Evolutionary conservation across 2,329 filamentous ascomycete species (phyloP), one percentile per base, ranked within the genome.

Genomic region (Diplocarpon rosae): DNA sequence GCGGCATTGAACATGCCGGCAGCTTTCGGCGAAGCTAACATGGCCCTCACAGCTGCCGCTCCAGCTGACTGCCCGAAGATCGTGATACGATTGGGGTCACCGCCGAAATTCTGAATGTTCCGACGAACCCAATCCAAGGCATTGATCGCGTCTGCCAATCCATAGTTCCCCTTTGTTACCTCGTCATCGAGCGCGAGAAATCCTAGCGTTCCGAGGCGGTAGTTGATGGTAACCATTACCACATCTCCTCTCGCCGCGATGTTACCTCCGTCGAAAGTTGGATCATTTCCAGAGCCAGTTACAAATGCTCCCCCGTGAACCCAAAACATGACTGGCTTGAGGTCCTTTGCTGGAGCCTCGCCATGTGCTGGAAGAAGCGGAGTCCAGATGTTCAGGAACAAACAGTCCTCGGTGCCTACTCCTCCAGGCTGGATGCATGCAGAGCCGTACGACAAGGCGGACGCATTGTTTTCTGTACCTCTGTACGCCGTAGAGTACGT

Each of bases 351-450:
- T 8, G 45, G 24, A 32, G 42, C 45, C 15, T 39, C 39, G 13
- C 44, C 47, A 20, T 47, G 40, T 4, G 51, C 49, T n/a, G 54
- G 52, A 8, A 54, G 45, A 0, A 66, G 63, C 0, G 80, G 78
- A 5, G 78, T 70, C 39, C 74, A 69, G 5, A 83, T 70, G 39
- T 69, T 72, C 45, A 53, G 44, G 39, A 28, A 78, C 35, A 83
- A 61, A 58, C 83, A 78, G 57, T 83, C 79, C 4, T 66, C 69
- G 2, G 48, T 44, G 12, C 46, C n/a, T n/a, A n/a, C 49, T 13
- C 29, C 67, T n/a, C n/a, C 9, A 13, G 59, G 52, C 47, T 73
- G 69, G 0, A 65, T 56, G 51, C 71, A 74, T 47, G 68, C 58
- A 7, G 63, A 60, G 7, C 65, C 69, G 52, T 66, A 73, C 12